A percentile compares a stretch with the other conserved stretches of the same genome.
These are phyloP conservation scores for Gentiana dahurica DNA, from an alignment of 257 asterid genomes.

Conservation along the genomic window DNA sequence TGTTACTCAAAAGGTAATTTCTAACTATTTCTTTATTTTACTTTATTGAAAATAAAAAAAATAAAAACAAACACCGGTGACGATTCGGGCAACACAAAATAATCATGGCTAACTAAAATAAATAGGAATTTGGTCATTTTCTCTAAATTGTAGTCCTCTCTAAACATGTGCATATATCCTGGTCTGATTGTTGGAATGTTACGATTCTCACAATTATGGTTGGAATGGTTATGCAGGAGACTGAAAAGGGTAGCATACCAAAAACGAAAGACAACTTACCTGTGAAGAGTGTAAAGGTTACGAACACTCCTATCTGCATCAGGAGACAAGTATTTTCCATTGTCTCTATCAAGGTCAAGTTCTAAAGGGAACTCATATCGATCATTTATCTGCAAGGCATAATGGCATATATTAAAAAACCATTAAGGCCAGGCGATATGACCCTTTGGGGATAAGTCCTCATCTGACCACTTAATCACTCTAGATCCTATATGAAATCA, in stretches of 20 bases:
- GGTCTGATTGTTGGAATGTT: no score
- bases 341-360: constrained; percentile 90
- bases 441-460: neutral
- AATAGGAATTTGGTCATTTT: no score
- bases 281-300: constrained; percentile 85
- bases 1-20: no score
- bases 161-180: no score
- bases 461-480: neutral
- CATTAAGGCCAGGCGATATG: neutral
- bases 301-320: constrained; percentile 91
- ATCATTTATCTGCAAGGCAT: constrained; percentile 72
- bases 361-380: constrained; percentile 94
- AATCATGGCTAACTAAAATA: no score
- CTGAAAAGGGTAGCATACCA: neutral
- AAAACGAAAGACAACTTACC: constrained; percentile 29
- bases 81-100: no score
- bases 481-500: neutral
- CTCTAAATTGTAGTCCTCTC: no score
- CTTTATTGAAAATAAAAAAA: no score
- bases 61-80: no score
- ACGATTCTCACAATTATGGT: no score
- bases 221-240: no score
- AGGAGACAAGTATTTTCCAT: constrained; percentile 89
- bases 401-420: neutral
- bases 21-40: no score